Conservation (phyloP, 768 basidiomycete species). For the Hericium rajendrae region DNA sequence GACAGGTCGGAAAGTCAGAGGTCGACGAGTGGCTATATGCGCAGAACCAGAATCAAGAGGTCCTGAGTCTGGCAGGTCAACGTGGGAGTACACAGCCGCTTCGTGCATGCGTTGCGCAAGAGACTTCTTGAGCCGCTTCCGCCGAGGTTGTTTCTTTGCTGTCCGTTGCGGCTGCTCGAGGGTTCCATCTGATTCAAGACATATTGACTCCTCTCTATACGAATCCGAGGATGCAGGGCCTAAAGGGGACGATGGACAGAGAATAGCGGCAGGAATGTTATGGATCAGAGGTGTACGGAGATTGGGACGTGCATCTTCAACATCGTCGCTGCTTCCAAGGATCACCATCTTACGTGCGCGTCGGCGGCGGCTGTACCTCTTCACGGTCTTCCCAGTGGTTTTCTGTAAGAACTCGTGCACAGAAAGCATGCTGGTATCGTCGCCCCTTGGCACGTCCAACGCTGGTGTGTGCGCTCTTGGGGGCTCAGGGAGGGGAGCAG, state of each 20-base stretch:
- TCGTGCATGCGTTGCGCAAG: conserved; percentile 12
- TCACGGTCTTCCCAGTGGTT: background rate
- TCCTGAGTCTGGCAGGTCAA: background rate
- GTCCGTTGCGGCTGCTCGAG: background rate
- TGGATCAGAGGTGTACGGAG: too few relatives aligned
- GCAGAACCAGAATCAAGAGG: background rate
- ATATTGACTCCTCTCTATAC: too few relatives aligned
- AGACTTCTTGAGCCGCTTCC: conserved; percentile 5
- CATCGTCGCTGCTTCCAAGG: background rate
- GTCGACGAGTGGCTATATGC: conserved; percentile 10
- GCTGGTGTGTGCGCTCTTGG: too few relatives aligned
- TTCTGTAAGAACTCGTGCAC: background rate
- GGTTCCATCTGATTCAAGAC: background rate
- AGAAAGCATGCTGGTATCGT: background rate
- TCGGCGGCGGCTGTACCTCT: background rate
- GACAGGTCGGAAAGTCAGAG: conserved; percentile 8
- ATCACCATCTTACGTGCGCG: background rate
- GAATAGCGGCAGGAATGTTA: too few relatives aligned
- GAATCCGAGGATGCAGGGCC: too few relatives aligned
- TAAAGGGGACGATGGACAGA: too few relatives aligned
- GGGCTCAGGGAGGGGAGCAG: too few relatives aligned
- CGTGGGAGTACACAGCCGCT: conserved; percentile 12
- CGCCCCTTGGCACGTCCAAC: background rate
- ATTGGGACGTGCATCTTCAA: background rate
- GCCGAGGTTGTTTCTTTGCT: background rate